Evolutionary conservation across 495 filamentous ascomycete genomes (phyloP).

Genomic region (Achaetomiella virescens): DNA sequence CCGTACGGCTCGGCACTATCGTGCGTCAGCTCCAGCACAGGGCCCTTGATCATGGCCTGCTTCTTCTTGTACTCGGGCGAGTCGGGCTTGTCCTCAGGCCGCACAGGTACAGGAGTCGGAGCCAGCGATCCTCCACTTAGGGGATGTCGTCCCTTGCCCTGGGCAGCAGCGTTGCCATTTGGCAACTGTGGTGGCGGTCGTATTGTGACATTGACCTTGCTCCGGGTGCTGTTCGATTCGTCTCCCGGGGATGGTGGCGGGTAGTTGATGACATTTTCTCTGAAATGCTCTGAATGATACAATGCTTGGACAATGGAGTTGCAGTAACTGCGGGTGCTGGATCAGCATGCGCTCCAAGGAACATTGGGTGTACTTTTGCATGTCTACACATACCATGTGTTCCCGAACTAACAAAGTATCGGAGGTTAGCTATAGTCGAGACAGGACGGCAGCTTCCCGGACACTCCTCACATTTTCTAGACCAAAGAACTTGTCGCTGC

Average conservation of each 20-base stretch:
- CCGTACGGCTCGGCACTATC: conserved; percentile 74
- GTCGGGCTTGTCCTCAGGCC: conserved; percentile 67
- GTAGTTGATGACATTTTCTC: conserved; percentile 91
- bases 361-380: background rate
- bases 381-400: conserved; percentile 70
- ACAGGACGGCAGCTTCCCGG: background rate
- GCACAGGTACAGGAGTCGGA: conserved; percentile 32
- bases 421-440: conserved; percentile 17
- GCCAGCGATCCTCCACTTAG: conserved; percentile 36
- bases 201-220: conserved; percentile 45
- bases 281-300: conserved; percentile 91
- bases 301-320: conserved; percentile 97
- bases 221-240: conserved; percentile 38
- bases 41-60: conserved; percentile 77
- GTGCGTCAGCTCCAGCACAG: conserved; percentile 72
- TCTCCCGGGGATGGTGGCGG: conserved; percentile 51
- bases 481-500: conserved; percentile 97
- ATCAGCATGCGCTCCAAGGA: background rate
- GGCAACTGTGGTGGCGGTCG: conserved; percentile 34
- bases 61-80: conserved; percentile 97
- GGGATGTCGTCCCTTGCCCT: conserved; percentile 38
- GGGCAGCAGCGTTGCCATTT: conserved; percentile 36
- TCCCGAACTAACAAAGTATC: conserved; percentile 67
- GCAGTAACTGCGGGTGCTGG: conserved; percentile 64
- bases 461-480: conserved; percentile 80